Evolutionary conservation across 768 basidiomycete genomes (phyloP).

Genomic region (Clathrus columnatus): DNA sequence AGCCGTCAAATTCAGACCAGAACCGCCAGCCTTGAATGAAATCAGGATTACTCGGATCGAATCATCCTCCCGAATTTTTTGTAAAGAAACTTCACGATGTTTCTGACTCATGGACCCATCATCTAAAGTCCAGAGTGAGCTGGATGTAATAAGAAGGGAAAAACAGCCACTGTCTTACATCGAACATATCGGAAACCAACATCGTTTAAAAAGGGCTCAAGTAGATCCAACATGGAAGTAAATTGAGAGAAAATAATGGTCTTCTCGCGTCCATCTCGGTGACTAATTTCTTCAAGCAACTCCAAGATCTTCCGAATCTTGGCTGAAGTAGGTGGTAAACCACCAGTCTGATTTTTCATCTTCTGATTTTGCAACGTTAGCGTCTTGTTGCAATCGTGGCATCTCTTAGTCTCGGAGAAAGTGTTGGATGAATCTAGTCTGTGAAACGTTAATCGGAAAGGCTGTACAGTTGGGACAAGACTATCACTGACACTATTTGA

Average conservation of each 20-base stretch:
- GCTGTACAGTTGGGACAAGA: not conserved
- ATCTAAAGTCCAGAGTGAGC: slow-evolving; percentile 38
- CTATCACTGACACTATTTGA: slow-evolving; percentile 46
- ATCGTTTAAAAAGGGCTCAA: slow-evolving; percentile 74
- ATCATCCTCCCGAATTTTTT: slow-evolving; percentile 56
- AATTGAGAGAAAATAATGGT: slow-evolving; percentile 96
- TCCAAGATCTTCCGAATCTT: slow-evolving; percentile 82
- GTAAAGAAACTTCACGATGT: slow-evolving; percentile 66
- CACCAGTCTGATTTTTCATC: slow-evolving; percentile 23
- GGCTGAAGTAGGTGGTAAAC: slow-evolving; percentile 63
- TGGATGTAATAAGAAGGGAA: not conserved
- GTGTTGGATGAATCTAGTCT: slow-evolving; percentile 34
- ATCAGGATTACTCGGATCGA: slow-evolving; percentile 75
- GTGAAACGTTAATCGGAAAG: slow-evolving; percentile 1
- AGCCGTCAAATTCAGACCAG: slow-evolving; percentile 88
- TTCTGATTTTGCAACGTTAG: slow-evolving; percentile 40
- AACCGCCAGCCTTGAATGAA: slow-evolving; percentile 93
- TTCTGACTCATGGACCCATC: slow-evolving; percentile 79
- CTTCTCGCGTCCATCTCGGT: slow-evolving; percentile 62
- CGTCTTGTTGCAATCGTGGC: slow-evolving; percentile 45
- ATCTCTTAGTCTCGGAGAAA: slow-evolving; percentile 34
- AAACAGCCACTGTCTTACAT: slow-evolving; percentile 48
- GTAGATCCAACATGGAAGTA: slow-evolving; percentile 77
- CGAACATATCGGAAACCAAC: slow-evolving; percentile 66
- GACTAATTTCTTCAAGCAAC: slow-evolving; percentile 57